Evolutionary conservation across 2,329 filamentous ascomycete genomes (phyloP), one percentile per base, ranked within the genome.

Genomic region (Botryotinia narcissicola): DNA sequence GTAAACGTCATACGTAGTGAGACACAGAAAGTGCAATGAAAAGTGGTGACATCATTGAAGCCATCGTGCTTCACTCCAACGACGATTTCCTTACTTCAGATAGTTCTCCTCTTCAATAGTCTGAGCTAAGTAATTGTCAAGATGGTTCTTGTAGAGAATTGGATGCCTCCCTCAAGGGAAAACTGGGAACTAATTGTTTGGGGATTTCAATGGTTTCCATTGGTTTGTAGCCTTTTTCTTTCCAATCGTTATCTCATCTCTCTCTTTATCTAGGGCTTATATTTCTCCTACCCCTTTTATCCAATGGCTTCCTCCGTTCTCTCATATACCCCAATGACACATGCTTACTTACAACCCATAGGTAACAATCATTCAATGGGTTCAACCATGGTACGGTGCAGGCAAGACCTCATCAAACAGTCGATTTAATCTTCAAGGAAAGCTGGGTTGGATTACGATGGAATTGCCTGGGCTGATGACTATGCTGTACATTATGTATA

Each of bases 381-480:
- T 76, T 5, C 84, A 87, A n/a, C 87, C 89, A 72, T 97, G 89
- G 87, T 96, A 98, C 82, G 93, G 93, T 69, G 94, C 95, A 85
- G 96, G 96, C 82, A 98, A 98, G 84, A 97, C 95, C 4, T 97
- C 94, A 5, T 87, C 90, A 29, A 80, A 86, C 4, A 94, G 92
- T 78, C 84, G 84, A 20, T 85, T 96, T 81, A 99, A 99, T 83
- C 83, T 98, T n/a, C 93, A 95, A 2, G 96, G 96, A 75, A 93
- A 93, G 78, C 85, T 93, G 76, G 94, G 90, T 73, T 99, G 96
- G 96, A 87, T 92, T 73, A 88, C 90, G 3, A 98, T 98, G 94
- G 96, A 99, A 82, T 84, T 88, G 22, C 90, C 93, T 0, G 94
- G 93, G 25, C 91, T 94, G 80, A 79, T 94, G 48, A 92, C 90